Conservation (phyloP, 371 early-diverging fungal species). For the Mucor sp. region DNA sequence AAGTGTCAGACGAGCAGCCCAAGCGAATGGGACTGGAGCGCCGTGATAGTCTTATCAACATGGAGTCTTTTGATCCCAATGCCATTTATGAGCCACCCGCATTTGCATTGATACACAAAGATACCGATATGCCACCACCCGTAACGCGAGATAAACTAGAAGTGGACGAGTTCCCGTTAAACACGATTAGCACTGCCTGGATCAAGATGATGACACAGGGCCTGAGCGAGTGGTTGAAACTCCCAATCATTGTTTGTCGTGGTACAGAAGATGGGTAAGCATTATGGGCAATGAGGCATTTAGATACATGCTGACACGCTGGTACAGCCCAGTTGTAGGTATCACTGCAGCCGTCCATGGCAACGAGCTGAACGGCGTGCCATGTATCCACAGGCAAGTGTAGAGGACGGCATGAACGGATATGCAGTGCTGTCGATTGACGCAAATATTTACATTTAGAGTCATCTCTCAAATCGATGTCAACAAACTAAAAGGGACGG, state of each 20-base stretch:
- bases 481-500: slow-evolving; percentile 72
- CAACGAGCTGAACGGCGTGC: slow-evolving; percentile 92
- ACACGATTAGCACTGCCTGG: slow-evolving; percentile 62
- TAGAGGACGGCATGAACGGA: neutral
- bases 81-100: slow-evolving; percentile 59
- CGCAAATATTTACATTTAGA: slow-evolving; percentile 4
- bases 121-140: slow-evolving; percentile 63
- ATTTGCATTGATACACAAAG: slow-evolving; percentile 40
- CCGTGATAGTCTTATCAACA: slow-evolving; percentile 23
- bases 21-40: neutral
- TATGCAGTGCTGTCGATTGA: neutral
- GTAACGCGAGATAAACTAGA: slow-evolving; percentile 54
- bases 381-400: slow-evolving; percentile 74
- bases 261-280: slow-evolving; percentile 59
- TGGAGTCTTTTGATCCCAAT: slow-evolving; percentile 52
- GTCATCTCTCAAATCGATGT: slow-evolving; percentile 79
- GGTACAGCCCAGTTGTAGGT: slow-evolving; percentile 30
- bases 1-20: neutral
- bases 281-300: neutral
- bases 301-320: neutral
- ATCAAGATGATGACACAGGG: slow-evolving; percentile 73
- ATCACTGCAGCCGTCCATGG: slow-evolving; percentile 84
- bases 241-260: slow-evolving; percentile 69
- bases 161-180: slow-evolving; percentile 60
- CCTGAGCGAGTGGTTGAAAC: slow-evolving; percentile 63